A percentile compares a stretch with the other conserved stretches of the same genome.
Evolutionary conservation across 1,284 basidiomycete genomes (phyloP).

Genomic region (Ceratobasidium sp.): DNA sequence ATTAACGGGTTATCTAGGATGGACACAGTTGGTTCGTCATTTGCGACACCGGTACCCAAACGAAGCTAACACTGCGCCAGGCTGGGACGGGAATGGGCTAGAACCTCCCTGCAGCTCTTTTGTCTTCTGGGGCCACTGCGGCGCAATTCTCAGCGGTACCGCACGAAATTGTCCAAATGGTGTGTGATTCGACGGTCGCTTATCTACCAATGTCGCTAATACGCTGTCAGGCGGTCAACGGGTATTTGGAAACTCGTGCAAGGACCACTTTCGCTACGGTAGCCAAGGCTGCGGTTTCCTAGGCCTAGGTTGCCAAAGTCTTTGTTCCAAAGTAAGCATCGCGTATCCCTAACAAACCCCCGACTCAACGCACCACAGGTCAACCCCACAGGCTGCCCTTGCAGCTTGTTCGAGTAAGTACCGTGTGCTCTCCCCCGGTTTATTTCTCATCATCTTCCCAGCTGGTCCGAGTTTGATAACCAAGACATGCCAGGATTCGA

Average conservation of each 20-base stretch:
- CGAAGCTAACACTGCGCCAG: neutral
- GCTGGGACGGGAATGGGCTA: neutral
- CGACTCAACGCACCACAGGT: neutral
- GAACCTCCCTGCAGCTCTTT: neutral
- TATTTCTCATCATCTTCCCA: neutral
- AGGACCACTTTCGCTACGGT: conserved; percentile 17
- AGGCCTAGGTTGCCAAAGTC: neutral
- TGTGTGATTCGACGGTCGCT: too few relatives aligned
- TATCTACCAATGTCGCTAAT: neutral
- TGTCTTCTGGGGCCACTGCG: conserved; percentile 1
- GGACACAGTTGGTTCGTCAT: neutral
- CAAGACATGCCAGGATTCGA: conserved; percentile 19
- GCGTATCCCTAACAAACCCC: too few relatives aligned
- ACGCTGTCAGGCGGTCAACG: neutral
- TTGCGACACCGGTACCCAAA: neutral
- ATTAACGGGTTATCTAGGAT: neutral
- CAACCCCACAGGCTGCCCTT: conserved; percentile 1
- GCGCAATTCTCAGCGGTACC: neutral
- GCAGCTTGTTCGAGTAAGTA: conserved; percentile 12
- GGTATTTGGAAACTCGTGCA: conserved; percentile 14
- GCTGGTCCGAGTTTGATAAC: conserved; percentile 8
- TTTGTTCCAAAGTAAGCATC: neutral
- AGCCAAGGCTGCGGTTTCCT: conserved; percentile 2
- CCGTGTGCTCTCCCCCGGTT: neutral
- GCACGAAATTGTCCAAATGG: neutral